A percentile compares a stretch with the other conserved stretches of the same genome.
These are phyloP conservation scores for Apodospora peruviana DNA, from an alignment of 495 filamentous ascomycete genomes.

Conservation along the genomic window DNA sequence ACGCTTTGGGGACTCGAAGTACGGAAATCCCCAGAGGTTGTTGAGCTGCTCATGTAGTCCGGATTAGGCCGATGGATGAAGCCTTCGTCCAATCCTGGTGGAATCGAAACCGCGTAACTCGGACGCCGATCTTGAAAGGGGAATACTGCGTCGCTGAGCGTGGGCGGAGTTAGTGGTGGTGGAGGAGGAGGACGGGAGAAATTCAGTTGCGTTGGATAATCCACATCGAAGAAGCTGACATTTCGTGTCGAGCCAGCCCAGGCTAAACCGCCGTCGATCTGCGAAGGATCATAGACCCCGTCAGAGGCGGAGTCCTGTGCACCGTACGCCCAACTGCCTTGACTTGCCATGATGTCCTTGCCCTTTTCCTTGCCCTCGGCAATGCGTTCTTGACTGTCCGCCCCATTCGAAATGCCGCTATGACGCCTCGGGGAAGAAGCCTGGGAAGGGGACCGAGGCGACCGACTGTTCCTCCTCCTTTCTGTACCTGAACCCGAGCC, in stretches of 20 bases:
- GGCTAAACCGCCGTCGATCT: neutral
- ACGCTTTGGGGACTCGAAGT: conserved; percentile 22
- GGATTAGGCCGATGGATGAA: conserved; percentile 38
- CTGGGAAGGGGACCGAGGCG: conserved; percentile 5
- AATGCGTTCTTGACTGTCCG: neutral
- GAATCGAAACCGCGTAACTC: conserved; percentile 31
- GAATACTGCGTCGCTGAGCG: conserved; percentile 22
- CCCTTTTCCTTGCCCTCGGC: conserved; percentile 8
- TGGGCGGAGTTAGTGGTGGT: conserved; percentile 35
- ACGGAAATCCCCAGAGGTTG: conserved; percentile 20
- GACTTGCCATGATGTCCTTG: conserved; percentile 9
- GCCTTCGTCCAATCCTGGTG: conserved; percentile 28
- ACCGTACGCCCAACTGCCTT: conserved; percentile 1
- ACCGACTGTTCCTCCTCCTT: conserved; percentile 7
- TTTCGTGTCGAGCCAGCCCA: neutral
- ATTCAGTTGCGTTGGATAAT: conserved; percentile 14
- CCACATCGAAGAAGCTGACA: neutral
- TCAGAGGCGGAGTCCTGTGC: neutral
- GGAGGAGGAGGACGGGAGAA: conserved; percentile 32
- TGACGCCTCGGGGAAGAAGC: conserved; percentile 4
- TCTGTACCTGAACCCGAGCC: conserved; percentile 1
- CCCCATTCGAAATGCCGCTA: conserved; percentile 15
- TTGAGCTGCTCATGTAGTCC: conserved; percentile 29
- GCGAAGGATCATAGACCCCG: neutral
- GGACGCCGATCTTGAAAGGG: conserved; percentile 35